Evolutionary conservation across 495 filamentous ascomycete genomes (phyloP).

Genomic region (Trichoderma asperelloides): DNA sequence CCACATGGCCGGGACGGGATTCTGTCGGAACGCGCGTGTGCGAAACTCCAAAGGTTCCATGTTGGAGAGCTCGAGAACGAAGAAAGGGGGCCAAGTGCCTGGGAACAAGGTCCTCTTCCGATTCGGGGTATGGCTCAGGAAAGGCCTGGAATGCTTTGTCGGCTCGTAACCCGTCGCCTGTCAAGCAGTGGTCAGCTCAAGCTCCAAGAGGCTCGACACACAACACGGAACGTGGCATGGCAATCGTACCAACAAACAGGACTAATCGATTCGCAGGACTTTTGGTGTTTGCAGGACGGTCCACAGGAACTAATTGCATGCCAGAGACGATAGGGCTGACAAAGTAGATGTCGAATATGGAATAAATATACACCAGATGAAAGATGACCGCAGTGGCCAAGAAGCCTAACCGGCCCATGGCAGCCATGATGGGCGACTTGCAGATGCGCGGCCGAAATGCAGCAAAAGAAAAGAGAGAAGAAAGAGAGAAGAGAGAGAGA

Average conservation of each 20-base stretch:
- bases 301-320: slow-evolving; percentile 72
- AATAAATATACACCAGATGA: slow-evolving; percentile 88
- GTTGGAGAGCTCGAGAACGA: slow-evolving; percentile 72
- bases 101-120: slow-evolving; percentile 46
- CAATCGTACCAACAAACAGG: slow-evolving; percentile 74
- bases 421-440: slow-evolving; percentile 49
- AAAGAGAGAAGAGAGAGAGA: too few relatives aligned
- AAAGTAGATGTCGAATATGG: slow-evolving; percentile 99
- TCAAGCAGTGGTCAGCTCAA: slow-evolving; percentile 9
- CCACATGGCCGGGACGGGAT: slow-evolving; percentile 94
- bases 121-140: slow-evolving; percentile 73
- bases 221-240: slow-evolving; percentile 16
- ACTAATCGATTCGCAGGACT: slow-evolving; percentile 85
- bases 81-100: slow-evolving; percentile 87
- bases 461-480: neutral
- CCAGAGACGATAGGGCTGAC: slow-evolving; percentile 95
- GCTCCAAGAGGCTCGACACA: neutral
- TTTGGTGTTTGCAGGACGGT: slow-evolving; percentile 49
- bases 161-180: slow-evolving; percentile 87
- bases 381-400: slow-evolving; percentile 86
- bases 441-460: neutral
- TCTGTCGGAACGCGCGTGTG: slow-evolving; percentile 97
- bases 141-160: slow-evolving; percentile 97
- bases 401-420: slow-evolving; percentile 78
- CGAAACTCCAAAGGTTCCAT: slow-evolving; percentile 98